Percentiles rank a stretch among this genome's conserved stretches.
Evolutionary conservation across 129 eudicot genomes (phyloP).

Genomic region (Heracleum sosnowskyi): DNA sequence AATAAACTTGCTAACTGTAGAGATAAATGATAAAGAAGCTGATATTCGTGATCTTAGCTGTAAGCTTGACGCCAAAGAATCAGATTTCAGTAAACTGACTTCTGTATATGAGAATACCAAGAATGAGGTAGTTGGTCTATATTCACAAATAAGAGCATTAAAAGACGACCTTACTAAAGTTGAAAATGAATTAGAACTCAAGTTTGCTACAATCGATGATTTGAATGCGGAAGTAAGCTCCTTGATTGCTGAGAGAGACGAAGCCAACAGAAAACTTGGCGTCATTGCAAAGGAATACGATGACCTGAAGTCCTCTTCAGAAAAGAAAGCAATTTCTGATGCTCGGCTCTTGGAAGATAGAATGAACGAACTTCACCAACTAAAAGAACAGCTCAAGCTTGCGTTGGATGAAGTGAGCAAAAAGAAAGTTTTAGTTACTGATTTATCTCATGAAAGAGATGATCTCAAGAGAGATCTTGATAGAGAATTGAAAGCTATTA

Average conservation of each 20-base stretch:
- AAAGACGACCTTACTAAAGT: conserved; percentile 34
- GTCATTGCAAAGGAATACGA: conserved; percentile 26
- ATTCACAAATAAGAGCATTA: conserved; percentile 37
- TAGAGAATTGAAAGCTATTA: conserved; percentile 33
- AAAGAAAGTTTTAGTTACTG: conserved; percentile 29
- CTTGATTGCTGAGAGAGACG: conserved; percentile 37
- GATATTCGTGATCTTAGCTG: conserved; percentile 30
- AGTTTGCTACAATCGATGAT: conserved; percentile 33
- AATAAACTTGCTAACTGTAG: conserved; percentile 44
- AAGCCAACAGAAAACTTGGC: conserved; percentile 33
- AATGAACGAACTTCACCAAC: conserved; percentile 33
- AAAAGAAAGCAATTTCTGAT: conserved; percentile 54
- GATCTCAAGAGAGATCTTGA: conserved; percentile 36
- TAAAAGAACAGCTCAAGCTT: conserved; percentile 49
- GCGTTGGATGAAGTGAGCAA: conserved; percentile 26
- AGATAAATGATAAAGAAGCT: conserved; percentile 63
- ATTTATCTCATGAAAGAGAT: conserved; percentile 51
- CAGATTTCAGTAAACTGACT: conserved; percentile 37
- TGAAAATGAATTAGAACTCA: conserved; percentile 43
- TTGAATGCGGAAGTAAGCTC: conserved; percentile 41
- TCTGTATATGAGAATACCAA: conserved; percentile 36
- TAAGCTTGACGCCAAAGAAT: conserved; percentile 47
- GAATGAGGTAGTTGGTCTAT: conserved; percentile 35
- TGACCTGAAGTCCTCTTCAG: conserved; percentile 30
- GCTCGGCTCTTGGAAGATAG: conserved; percentile 53